phyloP scores from a whole-genome alignment of 805 yeast genomes.

The Cyberlindnera meyerae region DNA sequence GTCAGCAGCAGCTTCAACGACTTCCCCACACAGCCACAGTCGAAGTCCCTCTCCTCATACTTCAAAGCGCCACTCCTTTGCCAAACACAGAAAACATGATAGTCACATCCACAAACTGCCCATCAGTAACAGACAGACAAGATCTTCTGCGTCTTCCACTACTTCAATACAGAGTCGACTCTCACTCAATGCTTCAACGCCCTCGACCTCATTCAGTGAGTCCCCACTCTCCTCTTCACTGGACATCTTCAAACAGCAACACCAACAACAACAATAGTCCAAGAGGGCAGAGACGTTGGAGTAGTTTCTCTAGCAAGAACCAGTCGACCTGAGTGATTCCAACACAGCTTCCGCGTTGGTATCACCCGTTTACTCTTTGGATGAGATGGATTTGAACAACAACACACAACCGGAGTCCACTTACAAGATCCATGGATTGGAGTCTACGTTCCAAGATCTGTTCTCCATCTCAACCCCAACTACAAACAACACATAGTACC shows the following conservation, averaged over 20 bases:
- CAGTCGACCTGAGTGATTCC: slow-evolving; percentile 16
- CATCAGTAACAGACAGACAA: not conserved
- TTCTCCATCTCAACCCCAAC: slow-evolving; percentile 1
- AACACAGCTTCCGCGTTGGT: slow-evolving; percentile 15
- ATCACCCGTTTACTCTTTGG: slow-evolving; percentile 18
- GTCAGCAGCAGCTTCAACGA: too few species aligned
- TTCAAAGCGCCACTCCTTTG: too few species aligned
- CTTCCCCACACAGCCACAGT: too few species aligned
- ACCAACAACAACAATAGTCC: too few species aligned
- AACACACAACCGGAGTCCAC: not conserved
- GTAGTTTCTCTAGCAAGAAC: slow-evolving; percentile 8
- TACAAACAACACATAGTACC: too few species aligned
- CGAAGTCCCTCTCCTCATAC: slow-evolving; percentile 15
- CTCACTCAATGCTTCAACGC: slow-evolving; percentile 8
- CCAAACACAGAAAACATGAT: slow-evolving; percentile 16
- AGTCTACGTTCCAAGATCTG: slow-evolving; percentile 6
- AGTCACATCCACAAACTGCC: slow-evolving; percentile 19
- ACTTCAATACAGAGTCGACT: slow-evolving; percentile 17
- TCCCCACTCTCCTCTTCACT: slow-evolving; percentile 15
- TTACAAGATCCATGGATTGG: slow-evolving; percentile 3
- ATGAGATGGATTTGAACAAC: slow-evolving; percentile 2
- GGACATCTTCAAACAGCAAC: slow-evolving; percentile 15
- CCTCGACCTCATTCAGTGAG: slow-evolving; percentile 11
- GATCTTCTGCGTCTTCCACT: slow-evolving; percentile 14
- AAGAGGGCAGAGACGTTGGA: slow-evolving; percentile 10